A percentile compares a stretch with the other conserved stretches of the same genome.
Evolutionary conservation across 352 stramenopile genomes (phyloP).

Genomic region (Pythium diclinum): DNA sequence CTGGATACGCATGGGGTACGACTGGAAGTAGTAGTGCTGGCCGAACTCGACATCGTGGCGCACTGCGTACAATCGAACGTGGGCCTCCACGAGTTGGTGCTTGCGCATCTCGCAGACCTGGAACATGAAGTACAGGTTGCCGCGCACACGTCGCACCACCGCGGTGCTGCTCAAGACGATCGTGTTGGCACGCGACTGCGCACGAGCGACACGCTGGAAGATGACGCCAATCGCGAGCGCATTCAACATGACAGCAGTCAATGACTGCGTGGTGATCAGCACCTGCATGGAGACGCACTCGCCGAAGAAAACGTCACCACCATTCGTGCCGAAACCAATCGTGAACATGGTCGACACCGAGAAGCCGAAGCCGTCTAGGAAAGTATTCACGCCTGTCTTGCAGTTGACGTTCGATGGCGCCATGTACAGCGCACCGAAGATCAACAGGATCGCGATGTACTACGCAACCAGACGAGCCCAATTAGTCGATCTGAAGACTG

Average conservation of each 20-base stretch:
- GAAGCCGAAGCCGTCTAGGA: constrained; percentile 80
- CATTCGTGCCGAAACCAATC: constrained; percentile 78
- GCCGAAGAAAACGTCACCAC: constrained; percentile 87
- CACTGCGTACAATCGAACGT: constrained; percentile 94
- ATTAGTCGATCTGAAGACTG: too few species aligned
- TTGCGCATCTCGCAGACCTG: constrained; percentile 90
- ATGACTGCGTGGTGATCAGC: constrained; percentile 91
- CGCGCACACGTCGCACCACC: constrained; percentile 85
- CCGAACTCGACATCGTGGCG: constrained; percentile 63
- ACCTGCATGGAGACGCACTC: constrained; percentile 91
- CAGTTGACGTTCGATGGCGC: constrained; percentile 51
- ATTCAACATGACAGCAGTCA: constrained; percentile 90
- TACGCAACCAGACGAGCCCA: constrained; percentile 10
- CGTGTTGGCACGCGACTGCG: constrained; percentile 88
- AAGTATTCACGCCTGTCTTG: constrained; percentile 61
- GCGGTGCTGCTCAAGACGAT: constrained; percentile 94
- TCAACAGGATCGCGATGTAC: constrained; percentile 63
- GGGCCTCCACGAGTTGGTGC: constrained; percentile 93
- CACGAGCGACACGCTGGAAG: constrained; percentile 92
- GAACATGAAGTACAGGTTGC: constrained; percentile 93
- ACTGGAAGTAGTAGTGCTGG: constrained; percentile 88
- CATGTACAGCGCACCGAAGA: constrained; percentile 79
- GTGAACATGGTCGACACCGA: constrained; percentile 79
- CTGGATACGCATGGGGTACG: constrained; percentile 92
- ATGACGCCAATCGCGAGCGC: constrained; percentile 93